Evolutionary conservation across 2,329 filamentous ascomycete genomes (phyloP), one percentile per base, ranked within the genome.

Genomic region (Exophiala alcalophila): DNA sequence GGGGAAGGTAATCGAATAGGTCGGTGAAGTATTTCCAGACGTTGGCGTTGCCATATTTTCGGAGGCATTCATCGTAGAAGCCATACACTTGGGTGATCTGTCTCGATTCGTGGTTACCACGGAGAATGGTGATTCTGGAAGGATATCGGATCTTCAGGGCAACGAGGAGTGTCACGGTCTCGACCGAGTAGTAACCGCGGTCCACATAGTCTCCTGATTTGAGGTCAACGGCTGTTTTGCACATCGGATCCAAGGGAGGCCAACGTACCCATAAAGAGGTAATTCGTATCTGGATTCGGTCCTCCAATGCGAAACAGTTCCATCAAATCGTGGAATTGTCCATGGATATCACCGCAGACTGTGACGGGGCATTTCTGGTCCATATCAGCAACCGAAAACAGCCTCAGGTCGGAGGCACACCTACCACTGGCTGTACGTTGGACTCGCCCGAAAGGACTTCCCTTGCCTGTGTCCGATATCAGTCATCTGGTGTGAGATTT

Each of bases 1-100:
- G 80, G 55, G 92, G 91, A 26, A 98, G 86, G 72, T 92, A 98
- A 72, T 98, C 92, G 71, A 98, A 98, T 40, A 98, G 83, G 67
- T 98, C 91, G 63, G 90, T 96, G 66, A 95, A 98, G 65, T 88
- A 96, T 74, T 96, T 96, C 92, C 92, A 98, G 53, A 98, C 92
- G 59, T 95, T 97, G 51, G 92, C 91, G 63, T 96, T 97, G 66
- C 92, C 92, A 65, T 98, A 98, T 73, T 98, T 98, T 65, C 90
- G 86, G 59, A 97, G 80, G 66, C 92, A 98, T 68, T 98, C 92
- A 66, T 97, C 92, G 73, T 98, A 98, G 73, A 98, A 98, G 51
- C 92, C 92, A 66, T 98, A 98, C 47, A 98, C 92, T 68, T 97
- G 91, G 31, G 92, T 98, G 67, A 98, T 98, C 71, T 98, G 92